These are phyloP conservation scores for Beauveria rudraprayagi DNA, from an alignment of 2,329 filamentous ascomycete species.

Conservation along the genomic window DNA sequence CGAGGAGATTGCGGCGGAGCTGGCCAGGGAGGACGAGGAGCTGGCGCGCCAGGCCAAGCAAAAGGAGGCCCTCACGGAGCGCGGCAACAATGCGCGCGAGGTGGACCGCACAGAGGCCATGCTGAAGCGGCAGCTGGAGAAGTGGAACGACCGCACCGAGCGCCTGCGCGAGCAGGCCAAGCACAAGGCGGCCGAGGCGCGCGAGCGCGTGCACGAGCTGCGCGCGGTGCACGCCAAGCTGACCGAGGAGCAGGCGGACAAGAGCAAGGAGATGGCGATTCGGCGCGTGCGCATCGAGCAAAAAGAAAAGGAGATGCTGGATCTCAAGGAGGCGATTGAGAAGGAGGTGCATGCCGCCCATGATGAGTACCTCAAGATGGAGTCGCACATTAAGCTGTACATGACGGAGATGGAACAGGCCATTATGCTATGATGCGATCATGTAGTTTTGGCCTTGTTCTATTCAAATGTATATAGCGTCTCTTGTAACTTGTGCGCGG, in stretches of 20 bases:
- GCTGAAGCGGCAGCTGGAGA: slow-evolving; percentile 72
- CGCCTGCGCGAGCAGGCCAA: slow-evolving; percentile 72
- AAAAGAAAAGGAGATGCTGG: slow-evolving; percentile 99
- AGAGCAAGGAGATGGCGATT: slow-evolving; percentile 86
- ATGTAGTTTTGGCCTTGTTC: background rate
- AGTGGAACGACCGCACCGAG: slow-evolving; percentile 81
- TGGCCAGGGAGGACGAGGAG: slow-evolving; percentile 88
- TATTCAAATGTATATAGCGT: background rate
- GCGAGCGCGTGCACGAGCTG: slow-evolving; percentile 85
- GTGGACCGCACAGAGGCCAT: slow-evolving; percentile 83
- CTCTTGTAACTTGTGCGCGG: background rate
- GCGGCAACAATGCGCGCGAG: slow-evolving; percentile 82
- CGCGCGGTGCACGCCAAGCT: slow-evolving; percentile 70
- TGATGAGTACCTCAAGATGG: slow-evolving; percentile 95
- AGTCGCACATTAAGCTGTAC: slow-evolving; percentile 93
- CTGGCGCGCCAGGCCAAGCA: slow-evolving; percentile 71
- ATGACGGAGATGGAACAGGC: slow-evolving; percentile 98
- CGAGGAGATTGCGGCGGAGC: slow-evolving; percentile 76
- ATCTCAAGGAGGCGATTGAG: slow-evolving; percentile 95
- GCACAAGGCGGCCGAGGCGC: slow-evolving; percentile 72
- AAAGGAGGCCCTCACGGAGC: slow-evolving; percentile 77
- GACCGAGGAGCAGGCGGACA: slow-evolving; percentile 76
- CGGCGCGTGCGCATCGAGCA: slow-evolving; percentile 91
- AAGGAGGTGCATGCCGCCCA: slow-evolving; percentile 84
- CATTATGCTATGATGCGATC: slow-evolving; percentile 32